phyloP scores from a whole-genome alignment of 805 yeast species.

The Suhomyces pyralidae region DNA sequence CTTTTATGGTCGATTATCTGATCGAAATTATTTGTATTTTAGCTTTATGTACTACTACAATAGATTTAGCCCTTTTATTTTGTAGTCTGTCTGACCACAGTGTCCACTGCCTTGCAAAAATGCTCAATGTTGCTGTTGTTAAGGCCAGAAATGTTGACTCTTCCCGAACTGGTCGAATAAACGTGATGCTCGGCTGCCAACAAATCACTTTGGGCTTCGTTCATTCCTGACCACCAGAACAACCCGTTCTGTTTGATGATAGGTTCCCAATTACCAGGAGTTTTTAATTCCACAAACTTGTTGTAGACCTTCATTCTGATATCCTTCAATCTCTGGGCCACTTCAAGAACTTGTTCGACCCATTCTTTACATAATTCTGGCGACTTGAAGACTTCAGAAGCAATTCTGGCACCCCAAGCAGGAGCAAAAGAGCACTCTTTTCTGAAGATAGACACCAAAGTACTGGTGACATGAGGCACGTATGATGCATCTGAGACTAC shows the following conservation, averaged over 20 bases:
- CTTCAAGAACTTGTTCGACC: slow-evolving; percentile 33
- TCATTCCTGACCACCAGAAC: slow-evolving; percentile 45
- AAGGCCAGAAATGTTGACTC: slow-evolving; percentile 46
- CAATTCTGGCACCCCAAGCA: slow-evolving; percentile 45
- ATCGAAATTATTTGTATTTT: neutral
- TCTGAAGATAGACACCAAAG: slow-evolving; percentile 33
- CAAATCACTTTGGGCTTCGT: slow-evolving; percentile 27
- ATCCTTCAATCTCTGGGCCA: slow-evolving; percentile 28
- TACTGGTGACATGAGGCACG: slow-evolving; percentile 18
- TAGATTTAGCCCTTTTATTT: neutral
- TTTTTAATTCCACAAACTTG: slow-evolving; percentile 29
- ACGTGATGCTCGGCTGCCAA: slow-evolving; percentile 36
- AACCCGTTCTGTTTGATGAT: slow-evolving; percentile 38
- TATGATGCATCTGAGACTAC: slow-evolving; percentile 18
- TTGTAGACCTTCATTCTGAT: slow-evolving; percentile 29
- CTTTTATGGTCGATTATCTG: neutral
- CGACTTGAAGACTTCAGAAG: slow-evolving; percentile 27
- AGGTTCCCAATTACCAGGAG: slow-evolving; percentile 45
- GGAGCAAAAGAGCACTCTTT: slow-evolving; percentile 46
- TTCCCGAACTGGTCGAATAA: slow-evolving; percentile 37
- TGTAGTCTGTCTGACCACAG: slow-evolving; percentile 26
- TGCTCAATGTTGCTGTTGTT: slow-evolving; percentile 36
- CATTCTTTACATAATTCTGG: slow-evolving; percentile 26
- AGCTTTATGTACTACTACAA: slow-evolving; percentile 1
- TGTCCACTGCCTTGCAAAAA: slow-evolving; percentile 36